Evolutionary conservation across 192 early-diverging fungal genomes (phyloP).

Genomic region (Linderina pennispora): DNA sequence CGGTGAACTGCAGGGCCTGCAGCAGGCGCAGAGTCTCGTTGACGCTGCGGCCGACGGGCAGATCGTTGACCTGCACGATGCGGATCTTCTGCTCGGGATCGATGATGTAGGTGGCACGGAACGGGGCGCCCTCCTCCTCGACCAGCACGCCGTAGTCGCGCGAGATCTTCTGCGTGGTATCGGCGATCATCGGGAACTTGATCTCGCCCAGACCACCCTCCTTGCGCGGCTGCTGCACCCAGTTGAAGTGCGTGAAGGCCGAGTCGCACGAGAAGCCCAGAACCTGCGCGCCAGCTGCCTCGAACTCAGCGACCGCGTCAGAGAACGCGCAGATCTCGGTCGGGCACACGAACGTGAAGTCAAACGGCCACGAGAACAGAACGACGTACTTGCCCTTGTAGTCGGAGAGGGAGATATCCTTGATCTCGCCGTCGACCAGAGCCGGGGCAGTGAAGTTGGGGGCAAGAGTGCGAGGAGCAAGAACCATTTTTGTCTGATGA

Average conservation of each 20-base stretch:
- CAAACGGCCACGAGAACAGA: conserved; percentile 88
- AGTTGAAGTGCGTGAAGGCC: conserved; percentile 82
- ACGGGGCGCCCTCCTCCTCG: conserved; percentile 70
- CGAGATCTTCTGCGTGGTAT: conserved; percentile 84
- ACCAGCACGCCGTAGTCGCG: conserved; percentile 82
- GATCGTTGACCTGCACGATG: conserved; percentile 85
- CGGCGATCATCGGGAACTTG: conserved; percentile 84
- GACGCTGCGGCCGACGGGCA: conserved; percentile 79
- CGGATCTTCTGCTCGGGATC: conserved; percentile 84
- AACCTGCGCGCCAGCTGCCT: conserved; percentile 69
- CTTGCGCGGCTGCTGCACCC: conserved; percentile 77
- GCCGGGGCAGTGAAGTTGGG: conserved; percentile 62
- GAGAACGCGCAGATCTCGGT: conserved; percentile 92
- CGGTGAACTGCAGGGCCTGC: conserved; percentile 90
- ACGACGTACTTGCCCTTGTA: conserved; percentile 71
- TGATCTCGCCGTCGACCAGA: conserved; percentile 64
- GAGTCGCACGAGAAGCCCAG: conserved; percentile 68
- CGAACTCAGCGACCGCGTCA: conserved; percentile 80
- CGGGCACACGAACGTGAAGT: conserved; percentile 90
- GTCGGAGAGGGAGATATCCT: conserved; percentile 56
- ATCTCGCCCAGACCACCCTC: conserved; percentile 89
- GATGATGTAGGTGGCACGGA: conserved; percentile 88
- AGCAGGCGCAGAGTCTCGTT: conserved; percentile 84
- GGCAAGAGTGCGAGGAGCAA: conserved; percentile 47
- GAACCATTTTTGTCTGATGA: conserved; percentile 31